phyloP scores from a whole-genome alignment of 176 grass and related monocot species.

The Aegilops sharonensis region DNA sequence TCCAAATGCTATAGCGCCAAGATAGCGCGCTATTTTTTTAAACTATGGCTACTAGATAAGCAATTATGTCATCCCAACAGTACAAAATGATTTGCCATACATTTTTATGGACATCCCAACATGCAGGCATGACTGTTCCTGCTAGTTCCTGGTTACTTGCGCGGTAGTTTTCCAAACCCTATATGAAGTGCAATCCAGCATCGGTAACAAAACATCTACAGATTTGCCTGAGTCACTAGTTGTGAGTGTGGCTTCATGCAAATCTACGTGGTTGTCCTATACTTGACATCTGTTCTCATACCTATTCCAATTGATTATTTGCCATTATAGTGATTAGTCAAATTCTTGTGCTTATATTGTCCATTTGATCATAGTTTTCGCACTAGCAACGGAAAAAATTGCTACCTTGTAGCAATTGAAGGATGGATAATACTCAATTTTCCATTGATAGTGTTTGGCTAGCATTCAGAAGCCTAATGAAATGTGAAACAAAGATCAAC shows the following conservation, averaged over 20 bases:
- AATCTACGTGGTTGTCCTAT: conserved; percentile 12
- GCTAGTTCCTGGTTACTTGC: neutral
- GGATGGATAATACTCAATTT: conserved; percentile 45
- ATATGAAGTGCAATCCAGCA: neutral
- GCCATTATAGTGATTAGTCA: neutral
- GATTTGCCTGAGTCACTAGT: neutral
- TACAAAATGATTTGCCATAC: conserved; percentile 1
- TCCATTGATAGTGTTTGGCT: no score
- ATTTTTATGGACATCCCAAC: neutral
- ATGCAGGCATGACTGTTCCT: neutral
- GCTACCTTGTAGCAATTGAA: conserved; percentile 42
- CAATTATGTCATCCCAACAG: neutral
- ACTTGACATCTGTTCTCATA: neutral
- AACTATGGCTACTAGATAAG: neutral
- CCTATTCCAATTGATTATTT: neutral
- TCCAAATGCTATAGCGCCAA: no score
- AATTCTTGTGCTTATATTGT: neutral
- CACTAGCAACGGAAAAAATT: neutral
- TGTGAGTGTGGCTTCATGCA: neutral
- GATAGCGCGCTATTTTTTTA: no score
- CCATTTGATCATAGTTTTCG: neutral
- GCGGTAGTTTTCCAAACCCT: neutral
- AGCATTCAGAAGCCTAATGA: no score
- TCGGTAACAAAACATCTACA: neutral
- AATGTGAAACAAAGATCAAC: no score